A percentile compares a stretch with the other conserved stretches of the same genome.
These are phyloP conservation scores for Penicillium pulvis DNA, from an alignment of 495 filamentous ascomycete genomes.

Conservation along the genomic window DNA sequence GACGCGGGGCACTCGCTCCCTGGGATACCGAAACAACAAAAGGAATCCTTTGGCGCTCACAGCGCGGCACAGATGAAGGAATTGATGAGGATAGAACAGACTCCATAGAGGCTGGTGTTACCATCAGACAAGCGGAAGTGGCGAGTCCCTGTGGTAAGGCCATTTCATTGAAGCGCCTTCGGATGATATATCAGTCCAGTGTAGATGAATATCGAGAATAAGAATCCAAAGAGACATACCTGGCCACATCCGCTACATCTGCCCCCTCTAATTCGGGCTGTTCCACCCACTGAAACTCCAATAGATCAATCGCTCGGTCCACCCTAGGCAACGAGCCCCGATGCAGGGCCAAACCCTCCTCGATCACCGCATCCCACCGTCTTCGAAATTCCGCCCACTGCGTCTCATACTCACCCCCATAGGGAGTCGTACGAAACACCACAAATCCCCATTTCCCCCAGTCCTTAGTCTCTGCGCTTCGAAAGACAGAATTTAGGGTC, in stretches of 20 bases:
- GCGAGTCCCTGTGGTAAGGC: not conserved
- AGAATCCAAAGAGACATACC: not conserved
- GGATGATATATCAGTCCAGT: not conserved
- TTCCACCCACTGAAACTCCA: constrained; percentile 4
- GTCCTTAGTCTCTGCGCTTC: not conserved
- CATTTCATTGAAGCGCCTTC: constrained; percentile 1
- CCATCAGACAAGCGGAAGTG: constrained; percentile 1
- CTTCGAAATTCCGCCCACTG: constrained; percentile 4
- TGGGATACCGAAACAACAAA: constrained; percentile 3
- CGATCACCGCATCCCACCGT: constrained; percentile 2
- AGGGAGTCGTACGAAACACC: constrained; percentile 2
- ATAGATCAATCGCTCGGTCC: not conserved
- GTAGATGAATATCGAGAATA: not conserved
- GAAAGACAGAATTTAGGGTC: not conserved
- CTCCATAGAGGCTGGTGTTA: constrained; percentile 3
- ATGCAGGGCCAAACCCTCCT: not conserved
- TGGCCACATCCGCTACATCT: constrained; percentile 1
- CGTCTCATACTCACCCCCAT: constrained; percentile 2
- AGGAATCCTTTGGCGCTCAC: constrained; percentile 4
- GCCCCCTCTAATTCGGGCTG: not conserved
- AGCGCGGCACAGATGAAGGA: not conserved
- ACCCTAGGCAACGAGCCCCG: constrained; percentile 1
- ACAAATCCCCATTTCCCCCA: constrained; percentile 6
- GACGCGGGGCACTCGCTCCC: not conserved
- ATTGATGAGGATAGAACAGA: not conserved